Evolutionary conservation across 2,329 filamentous ascomycete species (phyloP), one percentile per base, ranked within the genome.

Genomic region (Penicillium italicum): DNA sequence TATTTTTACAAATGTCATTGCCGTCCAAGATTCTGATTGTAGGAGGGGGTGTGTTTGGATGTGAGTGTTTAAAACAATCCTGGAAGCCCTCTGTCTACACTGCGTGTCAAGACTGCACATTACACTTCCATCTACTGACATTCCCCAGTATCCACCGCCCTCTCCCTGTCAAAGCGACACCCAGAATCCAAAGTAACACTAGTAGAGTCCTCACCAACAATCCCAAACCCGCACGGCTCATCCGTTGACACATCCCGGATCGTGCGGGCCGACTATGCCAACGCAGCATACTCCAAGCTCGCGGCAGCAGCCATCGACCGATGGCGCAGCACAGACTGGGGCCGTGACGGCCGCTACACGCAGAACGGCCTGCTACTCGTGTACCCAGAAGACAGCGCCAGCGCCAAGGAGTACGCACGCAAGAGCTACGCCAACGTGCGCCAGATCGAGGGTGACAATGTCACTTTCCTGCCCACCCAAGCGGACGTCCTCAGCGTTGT

Each of bases 221-320:
- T 85, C 53, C 84, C 83, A 22, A 80, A 83, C 49, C 79, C 81
- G 2, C 80, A 85, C 65, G 82, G 80, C 51, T 81, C 82, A 11
- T 83, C 80, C 59, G 80, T 85, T 58, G 84, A 87, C 69, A 77
- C 77, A 43, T 85, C 81, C 22, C 82, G 84, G 53, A 86, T 86
- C 61, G 78, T 87, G 47, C 80, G 84, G 33, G 80, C 86, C 36
- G 93, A 97, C 79, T 97, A 97, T 69, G 86, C 89, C 5, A 86
- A 93, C 68, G 77, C 83, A 0, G 82, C 86, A 22, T 97, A 97
- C 74, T 83, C 90, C 6, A 76, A 79, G 16, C 84, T 97, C 43
- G 91, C 87, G 20, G 80, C 83, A 18, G 78, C 84, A 34, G 91
- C 91, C 1, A 88, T 90, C 66, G 73, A 79, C 85, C 89, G 84